These are phyloP conservation scores for Komagataella mondaviorum DNA, from an alignment of 805 yeast genomes.

Conservation along the genomic window DNA sequence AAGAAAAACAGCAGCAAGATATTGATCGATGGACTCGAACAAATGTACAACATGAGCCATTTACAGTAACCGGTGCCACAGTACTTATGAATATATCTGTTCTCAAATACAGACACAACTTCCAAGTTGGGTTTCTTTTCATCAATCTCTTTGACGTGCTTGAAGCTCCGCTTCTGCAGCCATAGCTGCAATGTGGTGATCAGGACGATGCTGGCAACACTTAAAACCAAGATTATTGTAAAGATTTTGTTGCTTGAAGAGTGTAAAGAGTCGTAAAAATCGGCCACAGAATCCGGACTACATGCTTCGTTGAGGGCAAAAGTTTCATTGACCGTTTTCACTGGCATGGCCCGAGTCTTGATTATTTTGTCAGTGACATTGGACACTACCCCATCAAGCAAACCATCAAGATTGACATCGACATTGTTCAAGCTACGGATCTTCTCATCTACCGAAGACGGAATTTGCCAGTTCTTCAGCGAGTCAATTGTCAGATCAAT, in stretches of 20 bases:
- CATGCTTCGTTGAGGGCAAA: neutral
- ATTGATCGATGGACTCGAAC: neutral
- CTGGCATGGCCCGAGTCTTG: neutral
- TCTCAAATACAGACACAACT: neutral
- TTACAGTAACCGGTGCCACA: neutral
- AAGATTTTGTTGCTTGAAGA: neutral
- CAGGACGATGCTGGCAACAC: neutral
- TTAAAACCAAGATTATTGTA: too few relatives aligned
- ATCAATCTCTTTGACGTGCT: neutral
- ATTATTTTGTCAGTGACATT: neutral
- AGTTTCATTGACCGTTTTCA: neutral
- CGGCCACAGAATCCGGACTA: neutral
- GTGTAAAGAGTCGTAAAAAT: neutral
- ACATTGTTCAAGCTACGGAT: constrained; percentile 17
- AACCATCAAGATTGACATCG: neutral
- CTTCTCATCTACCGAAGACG: constrained; percentile 45
- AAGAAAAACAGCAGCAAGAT: neutral
- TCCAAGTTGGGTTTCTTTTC: neutral
- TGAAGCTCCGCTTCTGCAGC: neutral
- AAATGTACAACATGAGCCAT: neutral
- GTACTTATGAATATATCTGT: neutral
- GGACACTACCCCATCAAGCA: neutral
- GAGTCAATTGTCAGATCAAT: constrained; percentile 47
- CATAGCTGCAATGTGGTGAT: neutral
- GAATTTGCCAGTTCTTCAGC: constrained; percentile 48